phyloP scores from a whole-genome alignment of 352 stramenopile species.

The Albugo laibachii region DNA sequence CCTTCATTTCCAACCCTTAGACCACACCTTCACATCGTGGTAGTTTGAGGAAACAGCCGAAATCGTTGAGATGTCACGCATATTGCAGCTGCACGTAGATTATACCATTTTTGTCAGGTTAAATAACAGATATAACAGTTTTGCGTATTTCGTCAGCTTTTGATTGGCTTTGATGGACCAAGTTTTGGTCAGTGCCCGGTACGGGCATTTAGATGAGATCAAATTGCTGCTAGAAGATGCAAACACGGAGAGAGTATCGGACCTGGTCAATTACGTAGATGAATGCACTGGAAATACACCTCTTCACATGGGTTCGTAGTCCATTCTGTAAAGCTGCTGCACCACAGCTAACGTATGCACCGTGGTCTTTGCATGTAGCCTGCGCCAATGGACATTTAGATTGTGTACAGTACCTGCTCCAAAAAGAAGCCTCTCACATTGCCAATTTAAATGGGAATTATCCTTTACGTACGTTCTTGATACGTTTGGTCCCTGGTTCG shows the following conservation, averaged over 20 bases:
- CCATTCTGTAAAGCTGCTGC: no score
- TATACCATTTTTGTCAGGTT: no score
- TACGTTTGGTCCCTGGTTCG: neutral
- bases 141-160: neutral
- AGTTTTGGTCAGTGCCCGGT: conserved; percentile 44
- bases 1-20: no score
- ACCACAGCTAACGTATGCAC: no score
- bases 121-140: no score
- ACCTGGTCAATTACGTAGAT: conserved; percentile 54
- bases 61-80: no score
- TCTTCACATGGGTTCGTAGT: conserved; percentile 52
- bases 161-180: conserved; percentile 15
- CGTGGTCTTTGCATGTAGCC: conserved; percentile 11
- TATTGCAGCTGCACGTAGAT: no score
- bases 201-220: conserved; percentile 48
- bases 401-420: conserved; percentile 42
- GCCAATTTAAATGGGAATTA: conserved; percentile 53
- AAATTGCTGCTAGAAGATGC: conserved; percentile 15
- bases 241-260: conserved; percentile 5
- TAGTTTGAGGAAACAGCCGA: no score
- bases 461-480: conserved; percentile 33
- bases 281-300: conserved; percentile 55
- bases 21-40: no score
- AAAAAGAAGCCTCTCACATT: conserved; percentile 28
- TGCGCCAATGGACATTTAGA: conserved; percentile 56